These are phyloP conservation scores for Acer negundo DNA, from an alignment of 345 rosid species.

Conservation along the genomic window DNA sequence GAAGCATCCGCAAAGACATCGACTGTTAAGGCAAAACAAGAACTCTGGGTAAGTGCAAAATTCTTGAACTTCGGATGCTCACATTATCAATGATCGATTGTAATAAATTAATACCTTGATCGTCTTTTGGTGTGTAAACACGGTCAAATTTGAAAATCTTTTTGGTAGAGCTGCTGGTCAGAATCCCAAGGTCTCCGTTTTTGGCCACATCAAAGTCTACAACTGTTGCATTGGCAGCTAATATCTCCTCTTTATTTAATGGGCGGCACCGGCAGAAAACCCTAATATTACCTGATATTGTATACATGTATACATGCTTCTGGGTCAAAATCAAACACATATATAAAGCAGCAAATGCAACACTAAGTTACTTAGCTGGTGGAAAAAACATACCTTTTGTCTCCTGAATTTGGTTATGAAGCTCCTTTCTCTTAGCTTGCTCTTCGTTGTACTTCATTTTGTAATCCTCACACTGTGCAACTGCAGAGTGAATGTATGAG, in stretches of 20 bases:
- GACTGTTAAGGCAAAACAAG: conserved; percentile 43
- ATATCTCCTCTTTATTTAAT: conserved; percentile 63
- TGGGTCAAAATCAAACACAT: neutral
- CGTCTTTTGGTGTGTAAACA: conserved; percentile 82
- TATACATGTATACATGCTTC: conserved; percentile 1
- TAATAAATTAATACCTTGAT: conserved; percentile 65
- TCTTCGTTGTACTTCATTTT: conserved; percentile 77
- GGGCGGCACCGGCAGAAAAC: conserved; percentile 98
- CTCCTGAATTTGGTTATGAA: conserved; percentile 89
- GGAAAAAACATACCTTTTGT: conserved; percentile 59
- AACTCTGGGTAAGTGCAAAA: conserved; percentile 8
- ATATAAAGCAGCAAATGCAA: conserved; percentile 12
- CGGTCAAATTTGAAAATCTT: conserved; percentile 81
- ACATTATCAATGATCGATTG: neutral
- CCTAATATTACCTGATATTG: conserved; percentile 81
- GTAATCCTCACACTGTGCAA: conserved; percentile 88
- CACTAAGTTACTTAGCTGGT: conserved; percentile 6
- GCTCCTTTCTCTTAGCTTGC: conserved; percentile 87
- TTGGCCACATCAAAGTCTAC: conserved; percentile 82
- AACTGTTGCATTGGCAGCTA: conserved; percentile 55
- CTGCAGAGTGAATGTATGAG: conserved; percentile 46
- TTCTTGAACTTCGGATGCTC: neutral
- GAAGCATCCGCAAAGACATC: conserved; percentile 94
- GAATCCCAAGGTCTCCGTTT: conserved; percentile 88
- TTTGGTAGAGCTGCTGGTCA: conserved; percentile 58